Conservation (phyloP, 129 eudicot genomes). For the Helianthus tuberosus region DNA sequence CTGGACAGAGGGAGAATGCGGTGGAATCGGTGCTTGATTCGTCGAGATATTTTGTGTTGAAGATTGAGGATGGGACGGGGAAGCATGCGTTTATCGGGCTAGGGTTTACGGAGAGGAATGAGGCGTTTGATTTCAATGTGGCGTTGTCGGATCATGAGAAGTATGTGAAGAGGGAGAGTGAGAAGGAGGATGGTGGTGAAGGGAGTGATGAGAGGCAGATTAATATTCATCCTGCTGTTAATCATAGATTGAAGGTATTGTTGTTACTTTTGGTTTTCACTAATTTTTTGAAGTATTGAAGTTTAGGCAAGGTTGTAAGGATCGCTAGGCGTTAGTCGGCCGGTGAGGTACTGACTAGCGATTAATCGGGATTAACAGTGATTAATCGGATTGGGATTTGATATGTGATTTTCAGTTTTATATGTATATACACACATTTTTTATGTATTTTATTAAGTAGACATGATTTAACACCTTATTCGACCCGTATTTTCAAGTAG, state of each 20-base stretch:
- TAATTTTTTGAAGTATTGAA: not conserved
- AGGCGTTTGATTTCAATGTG: constrained; percentile 98
- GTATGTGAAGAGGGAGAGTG: constrained; percentile 78
- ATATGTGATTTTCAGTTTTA: too few species aligned
- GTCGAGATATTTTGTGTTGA: constrained; percentile 84
- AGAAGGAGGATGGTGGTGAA: constrained; percentile 61
- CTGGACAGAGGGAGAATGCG: constrained; percentile 81
- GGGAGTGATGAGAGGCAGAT: constrained; percentile 52
- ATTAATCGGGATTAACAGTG: too few species aligned
- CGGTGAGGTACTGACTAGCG: too few species aligned
- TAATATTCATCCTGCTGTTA: constrained; percentile 99
- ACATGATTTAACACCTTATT: too few species aligned
- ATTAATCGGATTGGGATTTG: too few species aligned
- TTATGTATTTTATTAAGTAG: too few species aligned
- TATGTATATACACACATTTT: too few species aligned
- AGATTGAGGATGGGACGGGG: constrained; percentile 91
- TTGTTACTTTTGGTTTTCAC: not conserved
- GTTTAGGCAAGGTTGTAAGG: not conserved
- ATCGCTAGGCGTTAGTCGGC: too few species aligned
- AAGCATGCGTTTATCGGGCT: constrained; percentile 91
- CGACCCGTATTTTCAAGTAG: too few species aligned
- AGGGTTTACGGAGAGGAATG: constrained; percentile 93
- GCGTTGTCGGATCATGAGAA: constrained; percentile 98
- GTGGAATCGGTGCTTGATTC: constrained; percentile 95
- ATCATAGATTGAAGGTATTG: constrained; percentile 87